Base-by-base conservation (phyloP, 805 yeast genomes). In the Ogataea thermomethanolica region DNA sequence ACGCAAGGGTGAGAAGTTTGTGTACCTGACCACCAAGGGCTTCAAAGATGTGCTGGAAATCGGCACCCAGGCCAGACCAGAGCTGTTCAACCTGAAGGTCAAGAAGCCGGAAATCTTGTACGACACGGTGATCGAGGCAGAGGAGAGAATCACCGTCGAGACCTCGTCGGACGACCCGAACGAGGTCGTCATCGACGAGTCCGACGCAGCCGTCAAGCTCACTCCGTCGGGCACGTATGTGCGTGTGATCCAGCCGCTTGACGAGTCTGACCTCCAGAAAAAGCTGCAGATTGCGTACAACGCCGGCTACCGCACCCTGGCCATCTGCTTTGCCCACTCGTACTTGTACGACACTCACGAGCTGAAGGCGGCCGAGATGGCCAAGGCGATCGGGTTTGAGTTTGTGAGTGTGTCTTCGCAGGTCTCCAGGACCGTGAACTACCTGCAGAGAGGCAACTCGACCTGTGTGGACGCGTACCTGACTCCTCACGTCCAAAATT, bases 391-490 rank as follows among this genome's bases (percentile, higher is more conserved):
- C 13, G 91, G 91, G 1, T 58, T 51, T 31, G 42, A 45, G 53
- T 27, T 54, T 20, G 53, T 66, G 21, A 55, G 69, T 5, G 28
- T 64, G 22, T 64, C 69, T 7, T 62, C 61, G 36, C 61, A 64
- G 39, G 53, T 66, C 8, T 49, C 65, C 3, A 67, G 67, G 10
- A 64, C 63, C 24, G 55, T 69, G 39, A 65, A 62, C 33, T 57
- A 57, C 37, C 58, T 69, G 8, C 58, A 62, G 26, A 54, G 74
- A 39, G 69, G 68, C 28, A 66, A 65, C 43, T 67, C 73, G 2
- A 59, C 73, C 3, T 60, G 61, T 32, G 63, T 61, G 17, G 74
- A 69, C 50, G 71, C 74, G 4, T 68, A 69, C 39, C 44, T 69
- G 17, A 67, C 71, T 3, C 74, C 74, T 7, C 61, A 64, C 30